Conservation (phyloP, 306 rosid species). For the Cucumis hystrix region DNA sequence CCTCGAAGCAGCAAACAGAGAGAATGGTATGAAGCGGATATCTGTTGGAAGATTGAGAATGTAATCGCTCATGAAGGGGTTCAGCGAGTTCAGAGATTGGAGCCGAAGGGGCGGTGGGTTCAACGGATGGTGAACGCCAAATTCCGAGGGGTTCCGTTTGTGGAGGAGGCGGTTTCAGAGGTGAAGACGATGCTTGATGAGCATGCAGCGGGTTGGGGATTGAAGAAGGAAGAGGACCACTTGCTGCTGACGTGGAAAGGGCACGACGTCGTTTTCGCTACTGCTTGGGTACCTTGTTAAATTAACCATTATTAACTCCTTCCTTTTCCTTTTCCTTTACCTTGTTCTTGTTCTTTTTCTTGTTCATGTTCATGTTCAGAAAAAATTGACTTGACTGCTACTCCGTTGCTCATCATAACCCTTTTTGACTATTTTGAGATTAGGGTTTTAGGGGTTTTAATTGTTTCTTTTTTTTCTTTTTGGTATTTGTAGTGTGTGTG, state of each 20-base stretch:
- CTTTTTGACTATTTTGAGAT: background rate
- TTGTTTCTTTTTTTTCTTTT: background rate
- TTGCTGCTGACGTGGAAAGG: conserved; percentile 95
- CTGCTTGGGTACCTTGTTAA: conserved; percentile 61
- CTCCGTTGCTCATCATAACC: background rate
- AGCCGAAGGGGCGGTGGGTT: conserved; percentile 50
- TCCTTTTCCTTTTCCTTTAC: too few species aligned
- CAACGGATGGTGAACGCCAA: conserved; percentile 50
- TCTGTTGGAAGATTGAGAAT: conserved; percentile 85
- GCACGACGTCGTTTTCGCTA: conserved; percentile 80
- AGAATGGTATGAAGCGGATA: conserved; percentile 79
- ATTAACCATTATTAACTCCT: background rate
- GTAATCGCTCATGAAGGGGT: conserved; percentile 71
- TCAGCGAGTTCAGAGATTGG: conserved; percentile 63
- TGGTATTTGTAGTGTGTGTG: background rate
- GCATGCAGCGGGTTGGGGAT: conserved; percentile 96
- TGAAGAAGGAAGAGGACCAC: conserved; percentile 72
- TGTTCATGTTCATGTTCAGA: background rate
- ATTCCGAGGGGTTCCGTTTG: conserved; percentile 39
- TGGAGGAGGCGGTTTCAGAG: conserved; percentile 57
- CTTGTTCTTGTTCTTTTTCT: too few species aligned
- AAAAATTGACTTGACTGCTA: background rate
- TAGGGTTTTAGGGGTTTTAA: background rate
- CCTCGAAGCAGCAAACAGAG: conserved; percentile 62
- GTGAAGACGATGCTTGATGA: conserved; percentile 81